phyloP scores from a whole-genome alignment of 306 rosid species.

The Malus sylvestris region DNA sequence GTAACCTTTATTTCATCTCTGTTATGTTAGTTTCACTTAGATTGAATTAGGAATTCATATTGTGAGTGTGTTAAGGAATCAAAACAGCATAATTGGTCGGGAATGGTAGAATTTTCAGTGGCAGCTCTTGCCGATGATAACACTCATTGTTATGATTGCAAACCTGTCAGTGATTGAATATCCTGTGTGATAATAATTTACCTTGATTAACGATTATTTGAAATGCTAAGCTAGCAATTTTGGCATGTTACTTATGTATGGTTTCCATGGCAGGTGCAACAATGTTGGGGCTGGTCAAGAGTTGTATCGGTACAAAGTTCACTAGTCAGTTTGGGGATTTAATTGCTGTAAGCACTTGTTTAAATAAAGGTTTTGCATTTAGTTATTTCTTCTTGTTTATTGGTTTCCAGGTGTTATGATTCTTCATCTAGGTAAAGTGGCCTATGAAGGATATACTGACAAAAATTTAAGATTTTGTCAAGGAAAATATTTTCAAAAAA shows the following conservation, averaged over 20 bases:
- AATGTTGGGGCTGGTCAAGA: slow-evolving; percentile 85
- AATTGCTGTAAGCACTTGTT: slow-evolving; percentile 73
- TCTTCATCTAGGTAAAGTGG: neutral
- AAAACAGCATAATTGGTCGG: neutral
- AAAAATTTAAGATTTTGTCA: neutral
- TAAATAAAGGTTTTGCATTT: neutral
- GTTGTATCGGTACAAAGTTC: slow-evolving; percentile 96
- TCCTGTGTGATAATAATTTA: neutral
- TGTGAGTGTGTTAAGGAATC: neutral
- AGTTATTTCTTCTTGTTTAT: neutral
- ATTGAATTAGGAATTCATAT: neutral
- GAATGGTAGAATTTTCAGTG: neutral
- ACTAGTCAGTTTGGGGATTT: slow-evolving; percentile 93
- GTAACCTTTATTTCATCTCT: neutral
- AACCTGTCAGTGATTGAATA: neutral
- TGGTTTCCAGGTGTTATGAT: neutral
- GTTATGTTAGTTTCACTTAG: neutral
- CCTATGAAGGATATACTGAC: neutral
- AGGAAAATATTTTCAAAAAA: neutral
- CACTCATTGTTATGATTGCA: neutral
- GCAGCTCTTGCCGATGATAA: neutral
- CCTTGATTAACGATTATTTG: neutral
- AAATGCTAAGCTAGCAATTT: neutral
- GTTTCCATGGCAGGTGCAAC: slow-evolving; percentile 54
- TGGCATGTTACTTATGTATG: slow-evolving; percentile 2